Evolutionary conservation across 805 yeast genomes (phyloP), one percentile per base, ranked within the genome.

Genomic region (Ogataea paraovalis): DNA sequence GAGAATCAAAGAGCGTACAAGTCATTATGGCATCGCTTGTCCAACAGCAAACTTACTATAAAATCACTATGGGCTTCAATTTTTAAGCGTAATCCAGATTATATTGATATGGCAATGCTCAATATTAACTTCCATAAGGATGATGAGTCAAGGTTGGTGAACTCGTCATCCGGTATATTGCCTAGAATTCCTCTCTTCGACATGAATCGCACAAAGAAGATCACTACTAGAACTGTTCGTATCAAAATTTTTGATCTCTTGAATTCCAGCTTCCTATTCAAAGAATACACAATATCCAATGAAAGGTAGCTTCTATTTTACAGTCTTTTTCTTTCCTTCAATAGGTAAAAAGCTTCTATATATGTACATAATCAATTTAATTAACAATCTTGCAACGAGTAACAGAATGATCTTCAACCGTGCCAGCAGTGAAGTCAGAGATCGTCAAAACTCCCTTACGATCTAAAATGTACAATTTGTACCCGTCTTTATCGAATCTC

Each of bases 381-480:
- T 69, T 72, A 14, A 81, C 67, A 37, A 81, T 76, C 61, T 83
- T 83, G 66, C 87, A 81, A 60, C 84, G 78, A 2, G 85, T 76
- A 7, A 85, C 83, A 16, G 81, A 84, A 21, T 74, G 75, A 55
- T 80, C 82, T 52, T 81, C 83, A 12, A 94, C 94, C 20, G 83
- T 66, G 2, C 95, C 96, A 45, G 89, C 91, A 13, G 94, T 86
- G 67, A 90, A 91, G 66, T 91, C 97, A 55, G 86, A 87, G 28
- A 90, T 78, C 52, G 83, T 82, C 41, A 90, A 68, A 0, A 80
- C 65, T 0, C 97, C 97, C 58, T 86, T 87, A 37, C 97, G 71
- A 64, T 91, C 98, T 14, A 89, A 75, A 3, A 81, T 75, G 55
- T 80, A 83, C 18, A 91, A 70, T 51, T 82, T 82, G 42, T 90